Percentiles rank a stretch among this genome's conserved stretches.
Conservation (phyloP, 768 basidiomycete genomes). For the Lenzites betulinus region DNA sequence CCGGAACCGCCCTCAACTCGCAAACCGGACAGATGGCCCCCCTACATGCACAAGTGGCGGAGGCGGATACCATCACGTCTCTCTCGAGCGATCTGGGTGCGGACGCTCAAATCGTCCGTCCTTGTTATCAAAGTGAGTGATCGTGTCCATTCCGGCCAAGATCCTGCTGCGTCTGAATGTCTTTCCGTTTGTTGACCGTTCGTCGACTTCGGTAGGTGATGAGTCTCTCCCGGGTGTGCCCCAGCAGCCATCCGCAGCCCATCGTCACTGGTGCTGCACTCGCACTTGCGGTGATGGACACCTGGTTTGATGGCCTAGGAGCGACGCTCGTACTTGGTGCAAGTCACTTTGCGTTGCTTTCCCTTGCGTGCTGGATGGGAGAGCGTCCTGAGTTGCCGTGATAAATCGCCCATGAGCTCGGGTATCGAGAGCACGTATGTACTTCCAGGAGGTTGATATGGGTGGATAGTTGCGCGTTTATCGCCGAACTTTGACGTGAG, state of each 20-base stretch:
- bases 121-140: constrained; percentile 39
- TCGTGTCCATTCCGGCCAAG: not conserved
- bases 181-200: not conserved
- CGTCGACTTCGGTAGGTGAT: constrained; percentile 22
- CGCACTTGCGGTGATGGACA: constrained; percentile 46
- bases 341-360: constrained; percentile 40
- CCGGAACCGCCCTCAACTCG: not conserved
- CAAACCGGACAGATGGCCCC: not conserved
- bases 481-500: no score
- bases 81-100: constrained; percentile 27
- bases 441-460: no score
- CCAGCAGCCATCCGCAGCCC: constrained; percentile 24
- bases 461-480: no score
- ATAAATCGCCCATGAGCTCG: no score
- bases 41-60: not conserved
- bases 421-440: not conserved
- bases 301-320: constrained; percentile 43
- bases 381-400: not conserved
- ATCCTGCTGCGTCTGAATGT: not conserved
- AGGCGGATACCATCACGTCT: constrained; percentile 10
- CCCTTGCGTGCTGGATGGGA: constrained; percentile 17
- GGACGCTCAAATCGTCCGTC: constrained; percentile 38
- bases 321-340: constrained; percentile 41
- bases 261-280: constrained; percentile 33
- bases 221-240: constrained; percentile 30